Conservation (phyloP, 2,329 filamentous ascomycete species). For the Aspergillus luchuensis region DNA sequence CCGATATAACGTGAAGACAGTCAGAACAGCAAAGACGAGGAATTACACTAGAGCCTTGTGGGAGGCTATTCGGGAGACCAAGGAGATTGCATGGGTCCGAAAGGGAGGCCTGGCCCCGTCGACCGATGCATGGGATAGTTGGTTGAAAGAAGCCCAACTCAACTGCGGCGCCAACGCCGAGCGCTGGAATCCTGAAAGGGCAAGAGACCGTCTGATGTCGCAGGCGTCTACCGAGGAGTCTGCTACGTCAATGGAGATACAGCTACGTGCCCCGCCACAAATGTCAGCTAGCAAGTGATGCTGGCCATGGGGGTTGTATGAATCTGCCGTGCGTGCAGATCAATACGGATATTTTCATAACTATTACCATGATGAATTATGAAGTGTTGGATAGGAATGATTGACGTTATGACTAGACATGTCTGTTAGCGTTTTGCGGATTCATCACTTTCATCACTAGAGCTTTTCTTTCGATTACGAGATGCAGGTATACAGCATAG, state of each 20-base stretch:
- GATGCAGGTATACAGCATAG: too few species aligned
- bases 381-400: too few species aligned
- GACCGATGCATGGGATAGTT: slow-evolving; percentile 56
- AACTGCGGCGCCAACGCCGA: neutral
- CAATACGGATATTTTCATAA: too few species aligned
- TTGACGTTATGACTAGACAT: too few species aligned
- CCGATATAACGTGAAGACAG: slow-evolving; percentile 49
- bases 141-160: slow-evolving; percentile 45
- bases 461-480: too few species aligned
- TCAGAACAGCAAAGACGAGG: neutral
- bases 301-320: too few species aligned
- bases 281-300: neutral
- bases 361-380: too few species aligned
- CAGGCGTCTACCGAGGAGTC: neutral
- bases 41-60: slow-evolving; percentile 61
- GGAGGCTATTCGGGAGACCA: slow-evolving; percentile 60
- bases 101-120: slow-evolving; percentile 55
- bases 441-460: too few species aligned
- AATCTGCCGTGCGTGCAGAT: too few species aligned
- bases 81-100: slow-evolving; percentile 56
- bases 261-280: neutral
- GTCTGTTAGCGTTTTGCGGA: too few species aligned
- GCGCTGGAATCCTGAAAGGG: neutral
- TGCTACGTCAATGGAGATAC: neutral
- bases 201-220: neutral